Conservation (phyloP, 805 yeast genomes). For the Dipodascus geniculatus region DNA sequence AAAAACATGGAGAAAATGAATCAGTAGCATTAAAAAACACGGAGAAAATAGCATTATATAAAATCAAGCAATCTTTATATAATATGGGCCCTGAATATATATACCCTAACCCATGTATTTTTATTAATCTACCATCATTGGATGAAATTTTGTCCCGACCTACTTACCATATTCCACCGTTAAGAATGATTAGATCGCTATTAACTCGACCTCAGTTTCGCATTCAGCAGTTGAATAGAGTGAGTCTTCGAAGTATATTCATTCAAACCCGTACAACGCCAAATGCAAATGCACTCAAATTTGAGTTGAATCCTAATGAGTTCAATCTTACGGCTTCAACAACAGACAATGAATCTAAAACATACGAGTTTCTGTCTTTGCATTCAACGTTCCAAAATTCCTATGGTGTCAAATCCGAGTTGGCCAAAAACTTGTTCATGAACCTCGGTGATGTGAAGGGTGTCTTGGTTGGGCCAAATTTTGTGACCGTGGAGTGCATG, state of each 20-base stretch:
- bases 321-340: background rate
- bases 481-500: slow-evolving; percentile 68
- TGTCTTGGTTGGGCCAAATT: slow-evolving; percentile 72
- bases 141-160: background rate
- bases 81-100: too few relatives aligned
- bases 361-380: background rate
- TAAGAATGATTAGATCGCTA: background rate
- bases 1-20: too few relatives aligned
- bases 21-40: background rate
- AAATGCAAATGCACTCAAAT: slow-evolving; percentile 75
- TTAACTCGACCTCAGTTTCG: background rate
- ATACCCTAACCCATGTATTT: background rate
- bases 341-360: background rate
- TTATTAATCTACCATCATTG: background rate
- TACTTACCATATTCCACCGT: too few relatives aligned
- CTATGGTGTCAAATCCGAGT: background rate
- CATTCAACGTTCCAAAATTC: background rate
- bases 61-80: background rate
- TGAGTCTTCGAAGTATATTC: slow-evolving; percentile 13
- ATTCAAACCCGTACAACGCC: slow-evolving; percentile 83
- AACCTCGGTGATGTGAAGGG: slow-evolving; percentile 58
- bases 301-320: slow-evolving; percentile 19
- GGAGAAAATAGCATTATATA: background rate
- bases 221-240: background rate
- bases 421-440: background rate